These are phyloP conservation scores for Botrytis medusae DNA, from an alignment of 2,329 filamentous ascomycete genomes.

Conservation along the genomic window DNA sequence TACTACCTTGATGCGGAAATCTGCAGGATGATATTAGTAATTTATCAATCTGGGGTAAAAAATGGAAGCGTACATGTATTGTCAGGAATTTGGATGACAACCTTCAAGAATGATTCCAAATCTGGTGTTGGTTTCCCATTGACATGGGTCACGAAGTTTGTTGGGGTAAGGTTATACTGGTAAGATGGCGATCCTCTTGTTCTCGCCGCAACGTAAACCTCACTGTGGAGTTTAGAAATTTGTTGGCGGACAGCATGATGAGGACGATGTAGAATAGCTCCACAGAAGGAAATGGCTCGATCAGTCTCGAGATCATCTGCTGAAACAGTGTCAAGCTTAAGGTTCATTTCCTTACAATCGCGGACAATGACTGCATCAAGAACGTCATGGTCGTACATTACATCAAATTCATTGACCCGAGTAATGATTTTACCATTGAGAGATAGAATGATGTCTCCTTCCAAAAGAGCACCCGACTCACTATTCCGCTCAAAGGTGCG, in stretches of 20 bases:
- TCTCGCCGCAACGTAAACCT: conserved; percentile 91
- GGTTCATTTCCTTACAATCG: conserved; percentile 72
- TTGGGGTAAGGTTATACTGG: conserved; percentile 89
- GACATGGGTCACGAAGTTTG: conserved; percentile 96
- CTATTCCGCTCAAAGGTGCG: conserved; percentile 67
- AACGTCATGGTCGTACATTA: conserved; percentile 88
- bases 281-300: conserved; percentile 90
- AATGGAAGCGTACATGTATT: conserved; percentile 71
- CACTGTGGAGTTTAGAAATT: conserved; percentile 92
- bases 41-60: not conserved
- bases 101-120: conserved; percentile 74
- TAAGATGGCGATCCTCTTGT: conserved; percentile 81
- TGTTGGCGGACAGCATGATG: conserved; percentile 97
- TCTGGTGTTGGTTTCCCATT: conserved; percentile 86
- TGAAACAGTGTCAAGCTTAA: conserved; percentile 80
- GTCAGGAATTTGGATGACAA: conserved; percentile 85
- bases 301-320: conserved; percentile 92
- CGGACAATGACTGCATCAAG: conserved; percentile 86
- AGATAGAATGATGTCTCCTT: conserved; percentile 90
- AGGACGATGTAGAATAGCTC: conserved; percentile 86
- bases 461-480: conserved; percentile 67
- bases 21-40: conserved; percentile 42
- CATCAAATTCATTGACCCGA: conserved; percentile 84
- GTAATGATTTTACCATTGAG: conserved; percentile 92
- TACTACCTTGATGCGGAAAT: conserved; percentile 95